phyloP scores from a whole-genome alignment of 371 early-diverging fungal species.

The Hamiltosporidium tvaerminnensis region DNA sequence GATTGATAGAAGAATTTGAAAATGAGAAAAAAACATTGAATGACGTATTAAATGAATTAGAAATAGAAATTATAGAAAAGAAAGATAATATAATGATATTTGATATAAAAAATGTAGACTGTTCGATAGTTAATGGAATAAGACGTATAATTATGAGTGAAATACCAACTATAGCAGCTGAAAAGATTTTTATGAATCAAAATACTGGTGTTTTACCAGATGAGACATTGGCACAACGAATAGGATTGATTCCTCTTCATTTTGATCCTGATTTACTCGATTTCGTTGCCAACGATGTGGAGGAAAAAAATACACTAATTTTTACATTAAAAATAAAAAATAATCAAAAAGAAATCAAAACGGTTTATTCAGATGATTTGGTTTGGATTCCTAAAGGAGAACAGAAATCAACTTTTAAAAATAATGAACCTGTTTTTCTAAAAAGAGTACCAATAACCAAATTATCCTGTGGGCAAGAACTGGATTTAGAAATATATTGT shows the following conservation, averaged over 20 bases:
- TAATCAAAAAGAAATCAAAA: slow-evolving; percentile 16
- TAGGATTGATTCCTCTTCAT: slow-evolving; percentile 82
- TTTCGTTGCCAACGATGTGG: slow-evolving; percentile 54
- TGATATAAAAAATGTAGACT: slow-evolving; percentile 31
- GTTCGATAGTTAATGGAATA: slow-evolving; percentile 50
- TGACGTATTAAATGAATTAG: slow-evolving; percentile 10
- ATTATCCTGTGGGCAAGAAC: slow-evolving; percentile 72
- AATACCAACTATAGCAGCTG: slow-evolving; percentile 61
- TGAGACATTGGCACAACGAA: slow-evolving; percentile 83
- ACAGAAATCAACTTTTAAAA: slow-evolving; percentile 60
- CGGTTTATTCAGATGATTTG: slow-evolving; percentile 64
- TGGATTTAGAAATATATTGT: slow-evolving; percentile 70
- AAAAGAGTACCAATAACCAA: slow-evolving; percentile 78
- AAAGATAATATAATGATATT: slow-evolving; percentile 15
- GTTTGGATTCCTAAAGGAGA: slow-evolving; percentile 71
- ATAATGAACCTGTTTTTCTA: slow-evolving; percentile 59
- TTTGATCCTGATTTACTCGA: slow-evolving; percentile 65
- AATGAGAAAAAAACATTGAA: slow-evolving; percentile 6
- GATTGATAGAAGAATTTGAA: background rate
- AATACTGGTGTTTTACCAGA: slow-evolving; percentile 85
- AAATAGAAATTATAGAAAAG: slow-evolving; percentile 18
- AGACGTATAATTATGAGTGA: slow-evolving; percentile 46
- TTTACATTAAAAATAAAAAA: slow-evolving; percentile 61
- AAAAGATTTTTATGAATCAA: slow-evolving; percentile 74
- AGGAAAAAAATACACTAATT: slow-evolving; percentile 77